Percentiles rank a stretch among this genome's conserved stretches.
These are phyloP conservation scores for Ogataea dorogensis DNA, from an alignment of 805 yeast genomes.

Conservation along the genomic window DNA sequence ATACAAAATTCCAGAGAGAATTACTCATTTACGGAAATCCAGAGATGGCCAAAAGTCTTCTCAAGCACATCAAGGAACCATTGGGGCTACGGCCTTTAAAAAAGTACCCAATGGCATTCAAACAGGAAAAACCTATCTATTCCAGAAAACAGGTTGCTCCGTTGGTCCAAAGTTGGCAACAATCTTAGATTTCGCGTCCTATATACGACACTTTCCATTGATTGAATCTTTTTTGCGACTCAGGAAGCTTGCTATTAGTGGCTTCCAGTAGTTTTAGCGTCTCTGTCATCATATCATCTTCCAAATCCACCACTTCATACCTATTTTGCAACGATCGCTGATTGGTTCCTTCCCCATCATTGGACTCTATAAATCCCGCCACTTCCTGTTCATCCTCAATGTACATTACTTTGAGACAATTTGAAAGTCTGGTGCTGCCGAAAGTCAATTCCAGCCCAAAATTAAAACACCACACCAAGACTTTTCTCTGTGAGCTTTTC, in stretches of 20 bases:
- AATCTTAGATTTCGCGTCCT: conserved; percentile 6
- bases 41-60: conserved; percentile 1
- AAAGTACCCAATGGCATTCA: conserved; percentile 3
- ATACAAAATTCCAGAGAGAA: conserved; percentile 11
- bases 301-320: conserved; percentile 31
- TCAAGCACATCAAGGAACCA: conserved; percentile 11
- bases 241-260: conserved; percentile 38
- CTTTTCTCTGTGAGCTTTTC: conserved; percentile 14
- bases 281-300: conserved; percentile 36
- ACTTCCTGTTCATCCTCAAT: conserved; percentile 33
- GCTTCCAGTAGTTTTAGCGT: conserved; percentile 30
- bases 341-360: conserved; percentile 13
- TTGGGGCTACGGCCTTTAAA: conserved; percentile 25
- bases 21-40: conserved; percentile 4
- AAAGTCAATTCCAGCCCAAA: conserved; percentile 34
- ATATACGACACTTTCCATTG: conserved; percentile 34
- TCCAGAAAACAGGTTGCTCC: conserved; percentile 91
- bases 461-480: conserved; percentile 52
- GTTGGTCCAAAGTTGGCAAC: conserved; percentile 27
- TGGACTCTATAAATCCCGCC: conserved; percentile 26
- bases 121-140: conserved; percentile 49
- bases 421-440: conserved; percentile 7
- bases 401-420: conserved; percentile 47
- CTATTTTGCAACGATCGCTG: conserved; percentile 14
- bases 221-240: conserved; percentile 17